Conservation (phyloP, 441 rosid genomes). For the Populus trichocarpa region DNA sequence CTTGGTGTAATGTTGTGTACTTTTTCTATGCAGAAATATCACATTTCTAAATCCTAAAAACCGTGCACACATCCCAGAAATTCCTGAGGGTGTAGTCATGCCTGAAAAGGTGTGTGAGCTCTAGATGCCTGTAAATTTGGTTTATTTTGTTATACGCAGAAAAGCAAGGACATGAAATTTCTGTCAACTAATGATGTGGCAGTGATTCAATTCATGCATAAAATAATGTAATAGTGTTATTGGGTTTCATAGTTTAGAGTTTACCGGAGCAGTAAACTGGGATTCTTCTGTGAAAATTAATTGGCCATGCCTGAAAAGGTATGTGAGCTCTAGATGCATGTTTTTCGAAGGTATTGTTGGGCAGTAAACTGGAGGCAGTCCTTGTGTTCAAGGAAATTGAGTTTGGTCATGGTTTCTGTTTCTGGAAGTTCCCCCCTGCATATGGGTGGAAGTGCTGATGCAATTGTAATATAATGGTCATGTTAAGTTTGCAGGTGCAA, state of each 20-base stretch:
- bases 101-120: constrained; percentile 66
- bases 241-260: not conserved
- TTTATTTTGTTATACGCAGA: constrained; percentile 3
- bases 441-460: too few relatives aligned
- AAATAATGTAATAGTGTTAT: not conserved
- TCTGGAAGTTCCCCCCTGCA: not conserved
- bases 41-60: constrained; percentile 57
- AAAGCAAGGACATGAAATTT: not conserved
- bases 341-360: not conserved
- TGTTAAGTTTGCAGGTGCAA: not conserved
- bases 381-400: not conserved
- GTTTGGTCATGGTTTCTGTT: not conserved
- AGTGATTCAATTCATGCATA: not conserved
- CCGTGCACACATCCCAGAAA: constrained; percentile 62
- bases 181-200: not conserved
- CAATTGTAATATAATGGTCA: too few relatives aligned
- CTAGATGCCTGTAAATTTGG: constrained; percentile 1
- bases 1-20: constrained; percentile 8
- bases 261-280: not conserved
- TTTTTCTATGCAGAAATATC: constrained; percentile 54
- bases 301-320: constrained; percentile 68
- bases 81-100: constrained; percentile 60
- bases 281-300: not conserved
- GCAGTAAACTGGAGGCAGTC: not conserved
- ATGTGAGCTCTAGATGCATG: constrained; percentile 11